Percentiles rank a stretch among this genome's conserved stretches.
These are phyloP conservation scores for Phytophthora citricola DNA, from an alignment of 352 stramenopile genomes.

Conservation along the genomic window DNA sequence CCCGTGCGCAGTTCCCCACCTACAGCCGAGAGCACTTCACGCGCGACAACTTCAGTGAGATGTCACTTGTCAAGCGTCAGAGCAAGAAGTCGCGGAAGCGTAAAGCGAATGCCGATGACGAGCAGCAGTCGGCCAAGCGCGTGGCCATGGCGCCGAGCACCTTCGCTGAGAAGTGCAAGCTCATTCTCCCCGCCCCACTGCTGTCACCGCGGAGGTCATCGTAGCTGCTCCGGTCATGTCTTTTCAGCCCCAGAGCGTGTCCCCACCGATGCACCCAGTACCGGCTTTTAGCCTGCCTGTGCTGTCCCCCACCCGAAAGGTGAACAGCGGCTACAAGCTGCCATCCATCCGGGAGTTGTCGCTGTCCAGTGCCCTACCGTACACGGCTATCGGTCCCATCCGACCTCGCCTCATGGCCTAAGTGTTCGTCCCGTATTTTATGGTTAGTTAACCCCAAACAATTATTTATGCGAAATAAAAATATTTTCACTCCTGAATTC, in stretches of 20 bases:
- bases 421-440: conserved; percentile 29
- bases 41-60: conserved; percentile 85
- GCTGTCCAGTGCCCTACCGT: conserved; percentile 35
- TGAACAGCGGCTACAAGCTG: conserved; percentile 54
- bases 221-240: conserved; percentile 13
- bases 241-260: conserved; percentile 21
- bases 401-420: conserved; percentile 55
- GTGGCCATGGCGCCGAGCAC: conserved; percentile 20
- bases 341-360: conserved; percentile 64
- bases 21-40: conserved; percentile 87
- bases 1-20: conserved; percentile 71
- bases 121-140: conserved; percentile 52
- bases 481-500: neutral
- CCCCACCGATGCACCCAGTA: conserved; percentile 32
- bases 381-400: conserved; percentile 32
- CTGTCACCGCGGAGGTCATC: neutral
- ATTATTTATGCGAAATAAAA: conserved; percentile 38
- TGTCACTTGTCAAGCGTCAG: conserved; percentile 87
- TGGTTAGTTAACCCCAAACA: conserved; percentile 19
- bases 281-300: conserved; percentile 38
- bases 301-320: conserved; percentile 53
- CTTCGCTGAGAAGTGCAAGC: conserved; percentile 69
- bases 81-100: conserved; percentile 88
- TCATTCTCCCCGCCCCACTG: conserved; percentile 56
- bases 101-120: conserved; percentile 40